These are phyloP conservation scores for Paraphoma chrysanthemicola DNA, from an alignment of 2,329 filamentous ascomycete species.

Conservation along the genomic window DNA sequence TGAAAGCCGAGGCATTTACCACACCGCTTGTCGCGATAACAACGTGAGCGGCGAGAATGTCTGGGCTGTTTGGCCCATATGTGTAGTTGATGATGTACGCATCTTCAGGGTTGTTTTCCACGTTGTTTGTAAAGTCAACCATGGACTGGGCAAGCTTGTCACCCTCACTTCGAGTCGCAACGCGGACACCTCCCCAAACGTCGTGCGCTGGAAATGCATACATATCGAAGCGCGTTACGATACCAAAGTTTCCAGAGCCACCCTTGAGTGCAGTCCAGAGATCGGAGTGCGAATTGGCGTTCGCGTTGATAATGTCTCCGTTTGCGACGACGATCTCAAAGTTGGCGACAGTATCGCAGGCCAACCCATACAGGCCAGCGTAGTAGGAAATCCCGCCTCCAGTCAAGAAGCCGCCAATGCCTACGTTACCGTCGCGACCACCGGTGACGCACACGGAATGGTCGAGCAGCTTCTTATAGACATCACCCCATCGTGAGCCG, in stretches of 20 bases:
- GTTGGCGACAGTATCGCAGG: constrained; percentile 25
- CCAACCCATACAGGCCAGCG: background rate
- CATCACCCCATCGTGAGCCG: constrained; percentile 6
- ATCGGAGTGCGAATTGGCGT: constrained; percentile 33
- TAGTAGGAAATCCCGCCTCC: background rate
- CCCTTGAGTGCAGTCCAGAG: constrained; percentile 49
- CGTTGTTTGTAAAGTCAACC: background rate
- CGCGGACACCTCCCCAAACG: background rate
- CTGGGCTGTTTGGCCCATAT: too few relatives aligned
- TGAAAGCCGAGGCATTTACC: too few relatives aligned
- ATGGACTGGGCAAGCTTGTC: background rate
- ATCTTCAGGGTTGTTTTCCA: too few relatives aligned
- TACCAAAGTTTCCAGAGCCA: constrained; percentile 48
- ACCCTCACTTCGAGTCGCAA: background rate
- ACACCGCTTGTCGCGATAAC: too few relatives aligned
- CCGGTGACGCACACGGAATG: constrained; percentile 1
- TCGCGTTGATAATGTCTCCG: constrained; percentile 44
- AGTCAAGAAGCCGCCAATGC: background rate
- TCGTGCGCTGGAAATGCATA: background rate
- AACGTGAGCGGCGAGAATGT: too few relatives aligned
- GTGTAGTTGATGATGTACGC: too few relatives aligned
- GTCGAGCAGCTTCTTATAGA: constrained; percentile 5
- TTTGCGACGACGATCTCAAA: constrained; percentile 43
- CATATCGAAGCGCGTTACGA: constrained; percentile 25
- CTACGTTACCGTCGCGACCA: constrained; percentile 13